Percentiles rank a stretch among this genome's conserved stretches.
These are phyloP conservation scores for Boeremia exigua DNA, from an alignment of 2,329 filamentous ascomycete genomes.

Conservation along the genomic window DNA sequence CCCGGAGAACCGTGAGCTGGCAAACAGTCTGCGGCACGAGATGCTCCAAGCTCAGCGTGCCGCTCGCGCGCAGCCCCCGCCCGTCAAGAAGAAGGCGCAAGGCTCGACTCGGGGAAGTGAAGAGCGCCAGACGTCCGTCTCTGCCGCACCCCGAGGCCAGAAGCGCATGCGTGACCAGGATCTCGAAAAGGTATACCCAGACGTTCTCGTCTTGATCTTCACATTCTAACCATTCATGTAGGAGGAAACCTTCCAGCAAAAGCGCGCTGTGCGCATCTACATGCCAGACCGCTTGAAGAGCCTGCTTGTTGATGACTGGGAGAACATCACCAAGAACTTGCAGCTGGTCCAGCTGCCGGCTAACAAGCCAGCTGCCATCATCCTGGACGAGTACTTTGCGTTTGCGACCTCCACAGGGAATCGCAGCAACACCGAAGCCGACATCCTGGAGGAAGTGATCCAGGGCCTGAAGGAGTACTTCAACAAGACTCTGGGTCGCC, in stretches of 20 bases:
- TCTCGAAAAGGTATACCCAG: constrained; percentile 71
- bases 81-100: constrained; percentile 62
- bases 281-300: constrained; percentile 91
- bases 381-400: constrained; percentile 85
- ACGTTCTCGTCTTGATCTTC: not conserved
- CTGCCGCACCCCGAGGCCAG: constrained; percentile 66
- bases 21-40: constrained; percentile 73
- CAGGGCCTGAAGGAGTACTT: constrained; percentile 92
- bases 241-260: constrained; percentile 86
- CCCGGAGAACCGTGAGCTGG: constrained; percentile 92
- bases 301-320: constrained; percentile 96
- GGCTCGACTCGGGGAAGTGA: constrained; percentile 76
- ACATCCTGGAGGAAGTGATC: constrained; percentile 89
- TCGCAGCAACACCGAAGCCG: constrained; percentile 69
- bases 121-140: constrained; percentile 70
- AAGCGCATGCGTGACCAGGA: constrained; percentile 81
- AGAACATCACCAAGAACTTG: constrained; percentile 95
- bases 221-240: constrained; percentile 49
- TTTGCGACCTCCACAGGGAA: constrained; percentile 67
- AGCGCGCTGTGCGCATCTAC: constrained; percentile 83
- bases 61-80: constrained; percentile 51
- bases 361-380: constrained; percentile 72
- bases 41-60: constrained; percentile 64
- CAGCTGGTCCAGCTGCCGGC: constrained; percentile 87
- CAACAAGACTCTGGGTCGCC: constrained; percentile 84